Base-by-base conservation (phyloP, 2,329 filamentous ascomycete genomes). In the Fusarium liriodendri region DNA sequence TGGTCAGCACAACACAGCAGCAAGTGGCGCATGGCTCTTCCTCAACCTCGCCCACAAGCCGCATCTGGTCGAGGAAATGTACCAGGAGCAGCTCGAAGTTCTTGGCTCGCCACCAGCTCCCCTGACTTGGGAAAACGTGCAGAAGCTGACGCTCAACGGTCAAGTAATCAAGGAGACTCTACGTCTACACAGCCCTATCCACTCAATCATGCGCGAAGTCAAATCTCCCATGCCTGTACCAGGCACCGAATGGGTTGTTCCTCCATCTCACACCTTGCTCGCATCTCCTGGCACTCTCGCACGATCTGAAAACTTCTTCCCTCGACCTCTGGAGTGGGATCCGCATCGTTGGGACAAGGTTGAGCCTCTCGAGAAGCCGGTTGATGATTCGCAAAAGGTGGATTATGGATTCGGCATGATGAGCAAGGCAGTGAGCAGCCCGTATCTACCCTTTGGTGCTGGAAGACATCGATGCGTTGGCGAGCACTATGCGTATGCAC, bases 391-490 rank as follows among this genome's bases (percentile, higher is more conserved):
- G 76, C 93, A 92, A 83, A 95, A 94, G 83, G 89, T 96, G 62
- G 95, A 98, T 80, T 98, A 98, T 80, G 95, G 96, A n/a, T 98
- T 97, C 82, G 95, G 96, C 66, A 85, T 97, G 64, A 93, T 98
- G 76, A 95, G 90, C 86, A 98, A 98, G 87, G 96, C 95, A 65
- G 92, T 94, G 9, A 91, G 90, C 66, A 97, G 94, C 33, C 95
- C 96, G 0, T 98, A 98, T 82, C 88, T 98, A 37, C 96, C 96
- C 1, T 98, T 98, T 80, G 96, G 96, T 57, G 96, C 95, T n/a
- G 96, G 96, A 40, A 88, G 96, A 72, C 96, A 98, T 84, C 89
- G 96, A 69, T 98, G 96, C 84, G 98, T 98, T 79, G 96, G 96
- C 71, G 96, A 98, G 86, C 94, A 98, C 79, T 98, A 98, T 81